A percentile compares a stretch with the other conserved stretches of the same genome.
These are phyloP conservation scores for Penicillium occitanis DNA, from an alignment of 2,329 filamentous ascomycete species.

Conservation along the genomic window DNA sequence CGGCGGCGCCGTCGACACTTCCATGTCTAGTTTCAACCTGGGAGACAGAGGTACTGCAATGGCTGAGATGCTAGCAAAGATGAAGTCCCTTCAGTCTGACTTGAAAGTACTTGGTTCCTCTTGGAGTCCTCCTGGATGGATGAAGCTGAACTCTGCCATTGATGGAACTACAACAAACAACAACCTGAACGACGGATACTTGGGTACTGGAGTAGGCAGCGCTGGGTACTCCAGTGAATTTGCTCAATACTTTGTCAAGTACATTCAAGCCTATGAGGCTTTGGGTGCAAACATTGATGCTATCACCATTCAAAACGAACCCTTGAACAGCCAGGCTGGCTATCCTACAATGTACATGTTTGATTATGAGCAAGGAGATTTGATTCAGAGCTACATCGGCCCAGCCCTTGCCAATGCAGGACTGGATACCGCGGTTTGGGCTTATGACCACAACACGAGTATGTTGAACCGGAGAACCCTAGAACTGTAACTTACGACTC, in stretches of 20 bases:
- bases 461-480: neutral
- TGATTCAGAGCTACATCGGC: constrained; percentile 11
- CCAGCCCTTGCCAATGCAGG: constrained; percentile 17
- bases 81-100: constrained; percentile 14
- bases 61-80: constrained; percentile 13
- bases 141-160: constrained; percentile 10
- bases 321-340: constrained; percentile 8
- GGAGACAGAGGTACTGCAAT: constrained; percentile 16
- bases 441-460: constrained; percentile 18
- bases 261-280: constrained; percentile 12
- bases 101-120: constrained; percentile 14
- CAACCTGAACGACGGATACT: constrained; percentile 11
- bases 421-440: constrained; percentile 13
- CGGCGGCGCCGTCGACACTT: neutral
- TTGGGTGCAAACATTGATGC: constrained; percentile 17
- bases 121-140: constrained; percentile 18
- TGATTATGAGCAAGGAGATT: constrained; percentile 7
- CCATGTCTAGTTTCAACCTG: neutral
- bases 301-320: constrained; percentile 17
- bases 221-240: constrained; percentile 10
- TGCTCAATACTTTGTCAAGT: constrained; percentile 19
- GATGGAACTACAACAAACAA: neutral
- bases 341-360: constrained; percentile 19
- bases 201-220: neutral
- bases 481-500: too few species aligned